Evolutionary conservation across 192 early-diverging fungal genomes (phyloP).

Genomic region (Thamnidium elegans): DNA sequence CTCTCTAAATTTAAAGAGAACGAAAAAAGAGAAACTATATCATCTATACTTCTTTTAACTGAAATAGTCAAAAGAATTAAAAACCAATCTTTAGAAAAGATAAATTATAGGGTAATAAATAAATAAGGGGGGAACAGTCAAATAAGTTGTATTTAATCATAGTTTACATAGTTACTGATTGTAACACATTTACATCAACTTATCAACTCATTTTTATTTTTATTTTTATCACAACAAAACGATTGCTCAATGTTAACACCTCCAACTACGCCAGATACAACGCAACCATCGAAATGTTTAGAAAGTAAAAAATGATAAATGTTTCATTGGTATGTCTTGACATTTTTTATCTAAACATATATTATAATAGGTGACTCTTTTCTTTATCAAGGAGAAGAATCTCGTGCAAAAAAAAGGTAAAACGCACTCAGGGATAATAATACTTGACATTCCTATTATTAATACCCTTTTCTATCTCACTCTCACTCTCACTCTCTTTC

Average conservation of each 20-base stretch:
- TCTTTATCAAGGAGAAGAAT: not conserved
- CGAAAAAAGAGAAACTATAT: not conserved
- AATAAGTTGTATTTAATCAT: not conserved
- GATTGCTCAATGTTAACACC: not conserved
- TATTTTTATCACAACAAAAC: not conserved
- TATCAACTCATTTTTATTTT: not conserved
- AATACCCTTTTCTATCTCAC: not conserved
- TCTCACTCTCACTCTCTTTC: not conserved
- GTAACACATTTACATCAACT: slow-evolving; percentile 14
- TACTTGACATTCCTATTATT: not conserved
- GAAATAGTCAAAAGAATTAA: slow-evolving; percentile 4
- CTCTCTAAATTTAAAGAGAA: too few species aligned
- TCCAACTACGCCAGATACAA: not conserved
- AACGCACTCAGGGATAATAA: slow-evolving; percentile 3
- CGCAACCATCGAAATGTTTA: not conserved
- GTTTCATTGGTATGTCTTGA: not conserved
- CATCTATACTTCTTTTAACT: slow-evolving; percentile 7
- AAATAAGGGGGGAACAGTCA: not conserved
- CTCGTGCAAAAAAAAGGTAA: not conserved
- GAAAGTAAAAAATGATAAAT: not conserved
- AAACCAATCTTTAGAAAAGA: slow-evolving; percentile 1
- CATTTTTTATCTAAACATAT: not conserved
- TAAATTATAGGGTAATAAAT: slow-evolving; percentile 1
- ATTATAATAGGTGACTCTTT: not conserved
- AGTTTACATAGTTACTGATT: slow-evolving; percentile 6